phyloP scores from a whole-genome alignment of 2,329 filamentous ascomycete species.

The Cladosporium sp. region DNA sequence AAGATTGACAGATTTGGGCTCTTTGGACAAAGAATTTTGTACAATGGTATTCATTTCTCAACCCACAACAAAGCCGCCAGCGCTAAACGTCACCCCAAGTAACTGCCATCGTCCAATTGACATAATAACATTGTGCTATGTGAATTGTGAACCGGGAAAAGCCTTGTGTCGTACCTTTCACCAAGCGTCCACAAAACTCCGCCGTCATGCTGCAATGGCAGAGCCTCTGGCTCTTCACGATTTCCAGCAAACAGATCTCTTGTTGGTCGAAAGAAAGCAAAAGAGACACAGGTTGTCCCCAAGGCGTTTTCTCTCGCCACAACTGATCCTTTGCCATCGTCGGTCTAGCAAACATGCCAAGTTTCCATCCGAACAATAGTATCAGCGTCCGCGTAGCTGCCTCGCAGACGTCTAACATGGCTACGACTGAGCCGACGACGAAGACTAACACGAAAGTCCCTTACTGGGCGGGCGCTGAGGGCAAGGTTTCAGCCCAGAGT shows the following conservation, averaged over 20 bases:
- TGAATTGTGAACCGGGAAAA: neutral
- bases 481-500: neutral
- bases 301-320: neutral
- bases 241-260: no score
- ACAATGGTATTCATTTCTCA: no score
- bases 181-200: neutral
- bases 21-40: no score
- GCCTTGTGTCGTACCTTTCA: neutral
- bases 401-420: no score
- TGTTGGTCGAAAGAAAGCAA: neutral
- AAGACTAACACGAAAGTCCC: neutral
- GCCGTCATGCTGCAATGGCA: neutral
- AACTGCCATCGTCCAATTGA: neutral
- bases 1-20: no score
- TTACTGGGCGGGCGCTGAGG: constrained; percentile 5
- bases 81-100: no score
- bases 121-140: constrained; percentile 9
- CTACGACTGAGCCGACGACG: neutral
- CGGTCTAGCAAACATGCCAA: no score
- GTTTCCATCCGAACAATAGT: neutral
- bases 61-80: no score
- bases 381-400: neutral
- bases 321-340: neutral
- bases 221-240: neutral
- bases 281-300: constrained; percentile 8